Conservation (phyloP, 208 protist species). For the Tritrichomonas musculus region DNA sequence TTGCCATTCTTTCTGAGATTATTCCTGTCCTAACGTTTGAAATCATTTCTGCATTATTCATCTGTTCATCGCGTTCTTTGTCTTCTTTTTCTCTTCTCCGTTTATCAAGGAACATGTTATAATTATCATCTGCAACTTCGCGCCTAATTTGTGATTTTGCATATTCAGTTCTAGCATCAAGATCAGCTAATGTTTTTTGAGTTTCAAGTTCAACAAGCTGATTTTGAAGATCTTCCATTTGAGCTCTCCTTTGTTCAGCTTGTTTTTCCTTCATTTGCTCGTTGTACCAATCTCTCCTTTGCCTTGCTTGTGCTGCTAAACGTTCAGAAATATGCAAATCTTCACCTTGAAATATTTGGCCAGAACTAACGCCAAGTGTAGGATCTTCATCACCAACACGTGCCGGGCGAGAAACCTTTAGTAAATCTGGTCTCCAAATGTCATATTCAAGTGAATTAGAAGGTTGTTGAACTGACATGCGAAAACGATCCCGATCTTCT, state of each 20-base stretch:
- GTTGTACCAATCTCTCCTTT: not conserved
- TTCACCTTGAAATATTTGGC: conserved; percentile 8
- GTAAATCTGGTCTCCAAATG: not conserved
- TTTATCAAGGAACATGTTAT: not conserved
- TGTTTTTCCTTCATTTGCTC: not conserved
- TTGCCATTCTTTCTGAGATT: not conserved
- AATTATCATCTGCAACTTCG: not conserved
- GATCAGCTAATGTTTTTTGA: not conserved
- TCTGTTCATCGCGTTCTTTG: not conserved
- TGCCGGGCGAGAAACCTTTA: not conserved
- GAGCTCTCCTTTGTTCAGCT: not conserved
- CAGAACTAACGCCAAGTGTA: not conserved
- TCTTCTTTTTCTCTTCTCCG: not conserved
- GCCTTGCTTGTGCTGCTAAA: not conserved
- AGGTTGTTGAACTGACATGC: not conserved
- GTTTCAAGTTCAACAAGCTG: not conserved
- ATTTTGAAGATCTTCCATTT: not conserved
- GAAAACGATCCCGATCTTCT: not conserved
- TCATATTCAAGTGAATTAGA: not conserved
- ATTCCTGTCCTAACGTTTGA: not conserved
- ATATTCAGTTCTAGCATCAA: not conserved
- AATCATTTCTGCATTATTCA: not conserved
- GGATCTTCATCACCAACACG: not conserved
- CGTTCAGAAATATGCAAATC: not conserved
- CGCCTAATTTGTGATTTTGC: not conserved